phyloP scores from a whole-genome alignment of 2,329 filamentous ascomycete genomes.

The Ophiosphaerella narmari region DNA sequence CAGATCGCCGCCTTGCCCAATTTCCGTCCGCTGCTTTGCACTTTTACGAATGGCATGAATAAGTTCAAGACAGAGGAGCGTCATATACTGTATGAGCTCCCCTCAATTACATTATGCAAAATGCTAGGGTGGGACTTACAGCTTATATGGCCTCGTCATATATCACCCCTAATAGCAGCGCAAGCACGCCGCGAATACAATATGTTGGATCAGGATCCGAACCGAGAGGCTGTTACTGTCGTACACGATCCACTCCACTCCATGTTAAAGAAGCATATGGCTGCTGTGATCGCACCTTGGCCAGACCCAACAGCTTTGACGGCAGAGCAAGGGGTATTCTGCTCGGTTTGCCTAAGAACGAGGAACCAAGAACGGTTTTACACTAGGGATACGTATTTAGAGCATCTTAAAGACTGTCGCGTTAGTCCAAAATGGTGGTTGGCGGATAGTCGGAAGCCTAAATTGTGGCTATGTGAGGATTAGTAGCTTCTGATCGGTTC shows the following conservation, averaged over 20 bases:
- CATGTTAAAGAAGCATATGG: neutral
- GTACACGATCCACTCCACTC: constrained; percentile 1
- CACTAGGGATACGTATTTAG: constrained; percentile 1
- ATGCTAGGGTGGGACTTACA: too few species aligned
- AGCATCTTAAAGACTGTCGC: constrained; percentile 7
- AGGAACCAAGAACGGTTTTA: constrained; percentile 1
- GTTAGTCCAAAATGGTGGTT: neutral
- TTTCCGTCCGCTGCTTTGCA: constrained; percentile 5
- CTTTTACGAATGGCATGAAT: constrained; percentile 11
- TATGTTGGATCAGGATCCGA: too few species aligned
- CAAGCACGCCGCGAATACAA: too few species aligned
- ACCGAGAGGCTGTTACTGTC: constrained; percentile 4
- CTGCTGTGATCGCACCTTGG: constrained; percentile 6
- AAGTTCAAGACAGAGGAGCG: constrained; percentile 8
- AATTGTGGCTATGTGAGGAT: constrained; percentile 7
- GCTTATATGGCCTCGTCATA: too few species aligned
- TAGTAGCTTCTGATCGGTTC: constrained; percentile 3
- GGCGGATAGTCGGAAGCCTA: neutral
- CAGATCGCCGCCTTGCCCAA: constrained; percentile 8
- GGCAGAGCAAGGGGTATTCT: constrained; percentile 8
- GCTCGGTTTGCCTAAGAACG: constrained; percentile 1
- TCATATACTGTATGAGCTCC: constrained; percentile 10
- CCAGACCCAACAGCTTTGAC: constrained; percentile 1
- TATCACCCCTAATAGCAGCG: too few species aligned
- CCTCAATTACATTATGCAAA: too few species aligned